A percentile compares a stretch with the other conserved stretches of the same genome.
phyloP scores from a whole-genome alignment of 1,139 yeast species.

The Wickerhamomyces sp. region DNA sequence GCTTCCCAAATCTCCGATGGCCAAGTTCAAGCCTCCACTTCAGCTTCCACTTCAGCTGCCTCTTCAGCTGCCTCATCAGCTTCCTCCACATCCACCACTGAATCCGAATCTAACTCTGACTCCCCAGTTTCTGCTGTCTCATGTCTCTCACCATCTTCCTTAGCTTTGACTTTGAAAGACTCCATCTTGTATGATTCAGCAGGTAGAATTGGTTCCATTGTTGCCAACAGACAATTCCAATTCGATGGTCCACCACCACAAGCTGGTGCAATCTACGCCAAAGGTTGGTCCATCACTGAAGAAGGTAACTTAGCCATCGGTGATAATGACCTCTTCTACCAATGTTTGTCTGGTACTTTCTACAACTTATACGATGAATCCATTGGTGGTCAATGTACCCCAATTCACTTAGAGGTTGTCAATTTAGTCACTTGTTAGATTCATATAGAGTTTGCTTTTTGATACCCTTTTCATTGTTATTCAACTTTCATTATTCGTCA shows the following conservation, averaged over 20 bases:
- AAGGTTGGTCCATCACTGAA: constrained; percentile 67
- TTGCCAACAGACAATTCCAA: constrained; percentile 83
- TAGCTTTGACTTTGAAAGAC: constrained; percentile 49
- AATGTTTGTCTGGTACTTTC: constrained; percentile 74
- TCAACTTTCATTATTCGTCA: neutral
- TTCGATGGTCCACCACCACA: constrained; percentile 89
- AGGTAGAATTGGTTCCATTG: constrained; percentile 77
- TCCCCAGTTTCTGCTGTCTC: constrained; percentile 33
- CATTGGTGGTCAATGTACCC: constrained; percentile 59
- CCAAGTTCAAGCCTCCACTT: no score
- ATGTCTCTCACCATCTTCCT: constrained; percentile 45
- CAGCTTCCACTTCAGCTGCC: constrained; percentile 7
- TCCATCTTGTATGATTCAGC: constrained; percentile 52
- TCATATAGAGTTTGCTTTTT: neutral
- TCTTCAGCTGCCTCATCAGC: neutral
- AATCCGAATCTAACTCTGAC: constrained; percentile 8
- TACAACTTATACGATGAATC: constrained; percentile 74
- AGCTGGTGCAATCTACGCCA: constrained; percentile 82
- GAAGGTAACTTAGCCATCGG: constrained; percentile 71
- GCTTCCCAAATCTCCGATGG: constrained; percentile 3
- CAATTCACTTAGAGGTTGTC: constrained; percentile 57
- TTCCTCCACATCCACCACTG: constrained; percentile 4
- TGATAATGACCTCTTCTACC: constrained; percentile 58
- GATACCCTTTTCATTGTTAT: neutral
- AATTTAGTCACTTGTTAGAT: constrained; percentile 55